A percentile compares a stretch with the other conserved stretches of the same genome.
phyloP scores from a whole-genome alignment of 441 rosid species.

The Macaranga tanarius region DNA sequence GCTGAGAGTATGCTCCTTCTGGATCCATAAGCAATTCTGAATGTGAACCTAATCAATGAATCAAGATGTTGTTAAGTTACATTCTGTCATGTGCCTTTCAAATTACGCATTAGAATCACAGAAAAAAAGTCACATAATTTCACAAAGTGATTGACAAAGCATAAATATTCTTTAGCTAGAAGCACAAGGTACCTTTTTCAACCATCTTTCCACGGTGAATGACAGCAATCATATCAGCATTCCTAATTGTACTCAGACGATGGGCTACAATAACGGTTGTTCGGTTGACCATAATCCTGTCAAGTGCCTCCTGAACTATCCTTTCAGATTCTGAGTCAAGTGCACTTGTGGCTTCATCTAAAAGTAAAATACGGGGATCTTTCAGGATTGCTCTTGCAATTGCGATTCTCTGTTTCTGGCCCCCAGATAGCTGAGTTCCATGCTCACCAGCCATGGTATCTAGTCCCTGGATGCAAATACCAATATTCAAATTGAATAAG shows the following conservation, averaged over 20 bases:
- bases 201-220: conserved; percentile 64
- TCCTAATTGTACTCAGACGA: conserved; percentile 62
- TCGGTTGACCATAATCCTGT: conserved; percentile 66
- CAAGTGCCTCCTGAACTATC: conserved; percentile 71
- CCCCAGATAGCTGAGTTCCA: conserved; percentile 81
- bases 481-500: conserved; percentile 1
- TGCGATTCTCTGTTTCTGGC: conserved; percentile 84
- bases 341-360: conserved; percentile 90
- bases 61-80: background rate
- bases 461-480: conserved; percentile 45
- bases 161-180: background rate
- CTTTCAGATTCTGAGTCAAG: conserved; percentile 78
- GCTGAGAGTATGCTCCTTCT: conserved; percentile 54
- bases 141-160: too few relatives aligned
- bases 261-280: conserved; percentile 79
- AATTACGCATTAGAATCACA: background rate
- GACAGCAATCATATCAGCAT: conserved; percentile 66
- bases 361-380: conserved; percentile 62
- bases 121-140: background rate
- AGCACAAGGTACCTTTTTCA: conserved; percentile 55
- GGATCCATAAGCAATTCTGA: conserved; percentile 47
- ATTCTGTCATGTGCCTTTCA: background rate
- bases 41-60: conserved; percentile 52
- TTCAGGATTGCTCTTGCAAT: conserved; percentile 83
- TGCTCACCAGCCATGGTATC: conserved; percentile 87